Evolutionary conservation across 192 early-diverging fungal genomes (phyloP).

Genomic region (Entophlyctis helioformis): DNA sequence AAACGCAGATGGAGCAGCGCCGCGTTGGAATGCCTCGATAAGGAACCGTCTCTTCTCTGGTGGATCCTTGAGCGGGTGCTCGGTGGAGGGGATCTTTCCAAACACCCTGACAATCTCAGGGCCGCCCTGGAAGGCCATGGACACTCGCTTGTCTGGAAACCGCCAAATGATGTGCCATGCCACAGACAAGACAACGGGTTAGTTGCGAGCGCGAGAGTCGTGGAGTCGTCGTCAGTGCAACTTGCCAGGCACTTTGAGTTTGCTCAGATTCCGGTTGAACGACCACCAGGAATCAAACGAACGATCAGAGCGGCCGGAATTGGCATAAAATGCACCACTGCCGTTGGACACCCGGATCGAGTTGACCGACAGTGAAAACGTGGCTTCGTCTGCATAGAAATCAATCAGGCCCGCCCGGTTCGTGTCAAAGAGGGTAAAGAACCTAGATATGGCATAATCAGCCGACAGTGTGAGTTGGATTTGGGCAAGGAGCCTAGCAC

Average conservation of each 20-base stretch:
- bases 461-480: neutral
- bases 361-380: slow-evolving; percentile 23
- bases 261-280: slow-evolving; percentile 12
- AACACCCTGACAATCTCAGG: slow-evolving; percentile 4
- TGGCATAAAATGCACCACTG: neutral
- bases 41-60: slow-evolving; percentile 5
- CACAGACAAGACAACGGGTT: too few relatives aligned
- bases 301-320: too few relatives aligned
- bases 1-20: slow-evolving; percentile 1
- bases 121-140: neutral
- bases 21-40: slow-evolving; percentile 11
- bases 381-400: slow-evolving; percentile 14
- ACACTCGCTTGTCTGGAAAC: slow-evolving; percentile 9
- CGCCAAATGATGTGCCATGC: too few relatives aligned
- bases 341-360: slow-evolving; percentile 1
- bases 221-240: too few relatives aligned
- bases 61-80: slow-evolving; percentile 6
- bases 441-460: slow-evolving; percentile 4
- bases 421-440: slow-evolving; percentile 18
- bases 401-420: slow-evolving; percentile 16
- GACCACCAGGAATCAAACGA: slow-evolving; percentile 17
- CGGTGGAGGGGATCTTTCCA: slow-evolving; percentile 1
- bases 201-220: too few relatives aligned
- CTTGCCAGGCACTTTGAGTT: slow-evolving; percentile 5
- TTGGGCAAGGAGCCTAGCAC: neutral